A percentile compares a stretch with the other conserved stretches of the same genome.
These are phyloP conservation scores for Magnaporthiopsis poae DNA, from an alignment of 2,329 filamentous ascomycete species.

Conservation along the genomic window DNA sequence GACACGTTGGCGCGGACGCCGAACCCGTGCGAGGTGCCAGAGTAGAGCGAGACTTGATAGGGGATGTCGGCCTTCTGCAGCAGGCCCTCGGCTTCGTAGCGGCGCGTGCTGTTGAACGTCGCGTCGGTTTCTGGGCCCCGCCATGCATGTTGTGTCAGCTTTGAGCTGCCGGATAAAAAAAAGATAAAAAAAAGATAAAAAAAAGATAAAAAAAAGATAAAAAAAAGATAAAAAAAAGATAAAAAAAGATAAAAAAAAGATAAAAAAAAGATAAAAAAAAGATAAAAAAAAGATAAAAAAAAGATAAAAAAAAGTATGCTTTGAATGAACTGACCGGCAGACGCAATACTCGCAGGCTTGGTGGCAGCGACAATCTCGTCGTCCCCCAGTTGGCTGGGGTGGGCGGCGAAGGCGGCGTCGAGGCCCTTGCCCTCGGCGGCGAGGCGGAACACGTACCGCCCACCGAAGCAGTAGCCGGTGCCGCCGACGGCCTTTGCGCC, in stretches of 20 bases:
- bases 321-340: conserved; percentile 35
- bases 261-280: too few relatives aligned
- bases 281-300: too few relatives aligned
- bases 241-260: too few relatives aligned
- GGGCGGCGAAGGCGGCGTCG: conserved; percentile 52
- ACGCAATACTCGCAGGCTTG: conserved; percentile 51
- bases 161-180: background rate
- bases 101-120: conserved; percentile 47
- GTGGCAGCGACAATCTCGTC: conserved; percentile 48
- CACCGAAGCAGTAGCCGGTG: conserved; percentile 4
- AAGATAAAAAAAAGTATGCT: background rate
- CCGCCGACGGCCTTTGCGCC: conserved; percentile 1
- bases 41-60: conserved; percentile 63
- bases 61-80: conserved; percentile 41
- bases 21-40: conserved; percentile 63
- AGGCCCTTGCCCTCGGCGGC: conserved; percentile 40
- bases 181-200: too few relatives aligned
- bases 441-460: conserved; percentile 42
- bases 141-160: background rate
- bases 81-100: conserved; percentile 49
- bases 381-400: conserved; percentile 51
- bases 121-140: conserved; percentile 40
- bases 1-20: conserved; percentile 55
- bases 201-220: too few relatives aligned
- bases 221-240: too few relatives aligned